Evolutionary conservation across 1,139 yeast genomes (phyloP).

Genomic region (Arxiozyma bovina): DNA sequence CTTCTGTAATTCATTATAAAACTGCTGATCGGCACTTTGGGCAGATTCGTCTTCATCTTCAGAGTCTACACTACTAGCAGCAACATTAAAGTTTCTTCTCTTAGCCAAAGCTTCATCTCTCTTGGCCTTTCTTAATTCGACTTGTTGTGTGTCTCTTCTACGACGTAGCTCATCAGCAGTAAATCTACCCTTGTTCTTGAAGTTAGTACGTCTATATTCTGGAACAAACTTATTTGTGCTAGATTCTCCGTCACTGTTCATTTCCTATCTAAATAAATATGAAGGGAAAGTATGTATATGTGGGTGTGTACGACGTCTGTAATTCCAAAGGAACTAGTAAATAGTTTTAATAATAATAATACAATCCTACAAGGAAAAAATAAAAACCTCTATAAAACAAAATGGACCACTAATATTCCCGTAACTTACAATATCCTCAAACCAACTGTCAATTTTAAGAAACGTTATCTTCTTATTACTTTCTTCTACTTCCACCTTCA

Average conservation of each 20-base stretch:
- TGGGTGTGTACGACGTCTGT: background rate
- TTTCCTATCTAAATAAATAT: background rate
- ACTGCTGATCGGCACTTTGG: conserved; percentile 33
- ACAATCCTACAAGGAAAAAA: background rate
- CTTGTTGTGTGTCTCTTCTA: conserved; percentile 95
- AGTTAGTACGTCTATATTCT: conserved; percentile 93
- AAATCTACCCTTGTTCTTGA: conserved; percentile 90
- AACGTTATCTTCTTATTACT: background rate
- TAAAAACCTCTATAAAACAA: no score
- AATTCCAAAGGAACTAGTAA: background rate
- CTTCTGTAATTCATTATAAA: conserved; percentile 46
- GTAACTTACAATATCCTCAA: background rate
- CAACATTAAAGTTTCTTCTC: conserved; percentile 69
- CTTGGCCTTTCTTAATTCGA: conserved; percentile 91
- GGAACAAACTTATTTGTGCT: conserved; percentile 84
- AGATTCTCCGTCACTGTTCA: conserved; percentile 36
- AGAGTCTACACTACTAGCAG: conserved; percentile 33
- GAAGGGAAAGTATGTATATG: background rate
- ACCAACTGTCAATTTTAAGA: background rate
- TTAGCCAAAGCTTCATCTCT: conserved; percentile 91
- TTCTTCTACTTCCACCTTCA: background rate
- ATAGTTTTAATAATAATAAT: no score
- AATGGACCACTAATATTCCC: background rate
- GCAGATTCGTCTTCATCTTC: conserved; percentile 40
- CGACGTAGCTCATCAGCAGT: conserved; percentile 95